Conservation (phyloP, 2,329 filamentous ascomycete genomes). For the Aspergillus terreus region DNA sequence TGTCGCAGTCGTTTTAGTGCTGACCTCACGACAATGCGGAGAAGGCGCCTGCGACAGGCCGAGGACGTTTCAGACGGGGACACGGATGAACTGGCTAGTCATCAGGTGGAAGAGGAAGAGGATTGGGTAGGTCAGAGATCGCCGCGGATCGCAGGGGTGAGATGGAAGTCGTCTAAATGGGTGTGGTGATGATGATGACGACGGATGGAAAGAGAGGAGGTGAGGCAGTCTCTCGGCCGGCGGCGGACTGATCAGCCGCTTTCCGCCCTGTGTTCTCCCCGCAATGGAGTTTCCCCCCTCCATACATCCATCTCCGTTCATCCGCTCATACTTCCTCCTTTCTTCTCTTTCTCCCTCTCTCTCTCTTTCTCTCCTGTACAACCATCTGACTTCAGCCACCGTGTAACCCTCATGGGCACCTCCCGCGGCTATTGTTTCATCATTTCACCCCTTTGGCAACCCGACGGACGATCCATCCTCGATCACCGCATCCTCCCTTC, state of each 20-base stretch:
- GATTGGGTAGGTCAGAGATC: slow-evolving; percentile 2
- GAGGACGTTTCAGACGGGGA: neutral
- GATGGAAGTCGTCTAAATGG: neutral
- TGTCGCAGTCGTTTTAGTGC: slow-evolving; percentile 1
- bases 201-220: slow-evolving; percentile 1
- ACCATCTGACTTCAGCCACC: slow-evolving; percentile 9
- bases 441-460: slow-evolving; percentile 13
- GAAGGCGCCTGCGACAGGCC: slow-evolving; percentile 1
- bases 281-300: slow-evolving; percentile 17
- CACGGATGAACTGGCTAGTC: too few species aligned
- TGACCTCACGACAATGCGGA: slow-evolving; percentile 8
- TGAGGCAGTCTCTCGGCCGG: slow-evolving; percentile 2
- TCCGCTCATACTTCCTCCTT: slow-evolving; percentile 13
- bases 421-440: slow-evolving; percentile 21
- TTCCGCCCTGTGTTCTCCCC: slow-evolving; percentile 9
- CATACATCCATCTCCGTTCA: slow-evolving; percentile 9
- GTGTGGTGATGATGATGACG: slow-evolving; percentile 2
- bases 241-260: slow-evolving; percentile 11
- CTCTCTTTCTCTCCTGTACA: neutral
- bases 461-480: slow-evolving; percentile 13
- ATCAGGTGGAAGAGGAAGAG: neutral
- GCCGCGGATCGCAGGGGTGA: neutral
- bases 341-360: slow-evolving; percentile 1
- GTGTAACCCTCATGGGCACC: slow-evolving; percentile 21
- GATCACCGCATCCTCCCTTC: slow-evolving; percentile 5